These are phyloP conservation scores for Fusarium decemcellulare DNA, from an alignment of 2,329 filamentous ascomycete species.

Conservation along the genomic window DNA sequence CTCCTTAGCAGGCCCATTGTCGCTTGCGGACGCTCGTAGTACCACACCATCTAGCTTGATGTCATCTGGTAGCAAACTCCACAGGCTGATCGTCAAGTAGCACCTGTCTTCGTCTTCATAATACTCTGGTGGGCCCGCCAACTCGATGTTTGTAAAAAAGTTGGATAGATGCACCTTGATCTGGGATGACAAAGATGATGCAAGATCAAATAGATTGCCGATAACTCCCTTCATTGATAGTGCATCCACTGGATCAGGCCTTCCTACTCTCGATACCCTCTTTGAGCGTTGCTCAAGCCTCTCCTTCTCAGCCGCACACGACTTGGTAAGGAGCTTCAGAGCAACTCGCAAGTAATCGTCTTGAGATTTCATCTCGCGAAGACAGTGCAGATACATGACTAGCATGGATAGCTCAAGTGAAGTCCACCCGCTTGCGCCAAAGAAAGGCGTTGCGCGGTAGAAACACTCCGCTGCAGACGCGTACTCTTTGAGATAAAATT, in stretches of 20 bases:
- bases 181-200: constrained; percentile 66
- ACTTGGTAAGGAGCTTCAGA: constrained; percentile 80
- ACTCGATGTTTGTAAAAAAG: constrained; percentile 79
- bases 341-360: constrained; percentile 86
- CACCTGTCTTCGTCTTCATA: constrained; percentile 82
- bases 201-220: constrained; percentile 61
- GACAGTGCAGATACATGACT: constrained; percentile 86
- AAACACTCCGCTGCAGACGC: constrained; percentile 83
- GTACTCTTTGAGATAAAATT: constrained; percentile 83
- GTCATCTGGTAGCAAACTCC: constrained; percentile 80
- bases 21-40: constrained; percentile 72
- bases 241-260: constrained; percentile 44
- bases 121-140: constrained; percentile 79
- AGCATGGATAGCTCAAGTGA: constrained; percentile 87
- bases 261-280: constrained; percentile 36
- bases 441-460: constrained; percentile 82
- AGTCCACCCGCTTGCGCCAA: constrained; percentile 83
- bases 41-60: constrained; percentile 76
- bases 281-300: constrained; percentile 56
- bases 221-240: constrained; percentile 64
- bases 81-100: constrained; percentile 75
- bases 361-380: constrained; percentile 81
- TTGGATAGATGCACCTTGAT: constrained; percentile 77
- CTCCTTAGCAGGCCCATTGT: constrained; percentile 73
- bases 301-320: constrained; percentile 68